Evolutionary conservation across 495 filamentous ascomycete species (phyloP).

Genomic region (Xylaria intraflava): DNA sequence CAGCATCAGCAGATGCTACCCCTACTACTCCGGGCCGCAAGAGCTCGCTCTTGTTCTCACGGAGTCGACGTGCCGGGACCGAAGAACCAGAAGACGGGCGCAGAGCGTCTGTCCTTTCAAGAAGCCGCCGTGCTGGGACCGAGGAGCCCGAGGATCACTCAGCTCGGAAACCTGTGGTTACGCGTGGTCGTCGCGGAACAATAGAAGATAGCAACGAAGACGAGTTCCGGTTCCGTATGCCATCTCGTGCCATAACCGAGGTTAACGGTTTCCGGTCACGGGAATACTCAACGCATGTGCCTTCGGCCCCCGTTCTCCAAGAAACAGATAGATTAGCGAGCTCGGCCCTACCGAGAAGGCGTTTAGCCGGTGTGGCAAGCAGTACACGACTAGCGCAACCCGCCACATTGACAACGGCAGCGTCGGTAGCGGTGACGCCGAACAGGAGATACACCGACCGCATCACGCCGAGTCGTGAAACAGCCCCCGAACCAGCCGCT

Average conservation of each 20-base stretch:
- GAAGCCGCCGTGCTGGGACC: constrained; percentile 38
- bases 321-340: constrained; percentile 25
- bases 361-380: constrained; percentile 32
- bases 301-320: constrained; percentile 18
- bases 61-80: constrained; percentile 36
- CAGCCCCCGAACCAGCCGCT: constrained; percentile 32
- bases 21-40: constrained; percentile 29
- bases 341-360: constrained; percentile 39
- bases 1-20: constrained; percentile 19
- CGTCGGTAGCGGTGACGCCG: constrained; percentile 18
- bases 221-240: constrained; percentile 43
- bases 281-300: constrained; percentile 27
- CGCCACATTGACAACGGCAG: constrained; percentile 13
- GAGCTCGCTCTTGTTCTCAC: constrained; percentile 39
- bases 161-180: constrained; percentile 36
- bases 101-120: constrained; percentile 35
- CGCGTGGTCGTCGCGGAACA: constrained; percentile 34
- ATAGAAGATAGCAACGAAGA: constrained; percentile 44
- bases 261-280: constrained; percentile 33
- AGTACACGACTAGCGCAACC: constrained; percentile 32
- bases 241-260: constrained; percentile 53
- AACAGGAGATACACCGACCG: constrained; percentile 44
- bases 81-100: constrained; percentile 44
- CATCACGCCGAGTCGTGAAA: constrained; percentile 34
- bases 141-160: constrained; percentile 43